A percentile compares a stretch with the other conserved stretches of the same genome.
Evolutionary conservation across 2,329 filamentous ascomycete genomes (phyloP).

Genomic region (Colletotrichum phormii): DNA sequence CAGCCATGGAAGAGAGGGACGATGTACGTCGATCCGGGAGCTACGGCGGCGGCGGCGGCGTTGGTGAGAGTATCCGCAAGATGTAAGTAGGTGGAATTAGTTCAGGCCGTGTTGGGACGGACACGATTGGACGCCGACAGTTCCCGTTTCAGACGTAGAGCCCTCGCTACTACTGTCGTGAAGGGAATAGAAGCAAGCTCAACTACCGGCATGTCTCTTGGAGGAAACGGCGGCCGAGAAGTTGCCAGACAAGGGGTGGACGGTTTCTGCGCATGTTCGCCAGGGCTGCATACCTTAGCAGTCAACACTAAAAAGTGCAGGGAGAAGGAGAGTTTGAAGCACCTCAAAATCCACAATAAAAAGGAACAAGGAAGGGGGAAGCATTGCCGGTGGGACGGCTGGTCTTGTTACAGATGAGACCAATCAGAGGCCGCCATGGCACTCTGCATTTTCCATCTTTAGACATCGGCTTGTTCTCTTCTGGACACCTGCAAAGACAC

Average conservation of each 20-base stretch:
- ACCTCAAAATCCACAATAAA: constrained; percentile 1
- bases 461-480: constrained; percentile 5
- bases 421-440: constrained; percentile 18
- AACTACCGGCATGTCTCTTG: constrained; percentile 29
- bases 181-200: neutral
- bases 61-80: neutral
- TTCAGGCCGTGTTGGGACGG: neutral
- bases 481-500: neutral
- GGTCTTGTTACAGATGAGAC: neutral
- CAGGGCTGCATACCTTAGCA: neutral
- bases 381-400: constrained; percentile 9
- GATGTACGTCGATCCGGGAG: constrained; percentile 21
- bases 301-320: neutral
- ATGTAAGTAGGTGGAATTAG: neutral
- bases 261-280: constrained; percentile 6
- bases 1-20: constrained; percentile 1
- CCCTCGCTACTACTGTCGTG: constrained; percentile 1
- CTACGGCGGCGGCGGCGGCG: constrained; percentile 2
- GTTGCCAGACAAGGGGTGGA: neutral
- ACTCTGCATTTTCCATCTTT: constrained; percentile 24
- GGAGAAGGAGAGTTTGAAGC: constrained; percentile 11
- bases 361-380: neutral
- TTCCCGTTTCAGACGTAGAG: constrained; percentile 19
- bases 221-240: constrained; percentile 6
- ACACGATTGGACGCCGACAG: constrained; percentile 1